phyloP scores from a whole-genome alignment of 345 rosid species.

The Bruguiera parviflora region DNA sequence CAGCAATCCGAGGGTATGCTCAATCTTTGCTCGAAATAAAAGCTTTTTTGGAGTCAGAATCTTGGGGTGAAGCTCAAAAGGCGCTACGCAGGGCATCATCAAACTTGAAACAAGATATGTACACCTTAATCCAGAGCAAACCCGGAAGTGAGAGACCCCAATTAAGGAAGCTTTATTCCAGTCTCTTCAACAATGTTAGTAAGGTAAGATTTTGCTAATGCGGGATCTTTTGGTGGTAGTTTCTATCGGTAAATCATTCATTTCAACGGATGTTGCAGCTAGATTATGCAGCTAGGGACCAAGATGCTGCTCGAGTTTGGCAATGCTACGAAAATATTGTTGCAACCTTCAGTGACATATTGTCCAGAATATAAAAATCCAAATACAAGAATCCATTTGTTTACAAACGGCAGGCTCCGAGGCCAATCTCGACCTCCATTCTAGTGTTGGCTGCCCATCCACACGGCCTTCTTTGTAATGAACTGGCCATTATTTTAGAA shows the following conservation, averaged over 20 bases:
- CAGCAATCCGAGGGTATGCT: not conserved
- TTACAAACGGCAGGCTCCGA: too few relatives aligned
- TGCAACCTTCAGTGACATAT: not conserved
- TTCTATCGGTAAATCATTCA: not conserved
- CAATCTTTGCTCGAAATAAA: not conserved
- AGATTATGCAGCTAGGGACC: not conserved
- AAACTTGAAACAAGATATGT: conserved; percentile 4
- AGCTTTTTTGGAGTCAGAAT: not conserved
- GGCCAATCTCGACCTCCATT: too few relatives aligned
- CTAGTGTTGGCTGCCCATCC: too few relatives aligned
- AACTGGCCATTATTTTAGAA: too few relatives aligned
- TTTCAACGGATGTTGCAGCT: not conserved
- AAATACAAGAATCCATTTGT: not conserved
- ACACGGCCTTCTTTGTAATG: too few relatives aligned
- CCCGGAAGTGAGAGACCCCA: conserved; percentile 1
- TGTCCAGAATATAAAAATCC: not conserved
- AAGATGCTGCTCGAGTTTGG: not conserved
- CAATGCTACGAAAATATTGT: not conserved
- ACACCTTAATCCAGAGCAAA: not conserved
- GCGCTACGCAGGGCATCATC: not conserved
- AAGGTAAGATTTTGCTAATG: not conserved
- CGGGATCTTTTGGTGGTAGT: not conserved
- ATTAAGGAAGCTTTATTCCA: conserved; percentile 4
- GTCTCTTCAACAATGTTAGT: conserved; percentile 3
- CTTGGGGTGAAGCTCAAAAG: not conserved